Evolutionary conservation across 2,329 filamentous ascomycete genomes (phyloP), one percentile per base, ranked within the genome.

Genomic region (Talaromyces sp.): DNA sequence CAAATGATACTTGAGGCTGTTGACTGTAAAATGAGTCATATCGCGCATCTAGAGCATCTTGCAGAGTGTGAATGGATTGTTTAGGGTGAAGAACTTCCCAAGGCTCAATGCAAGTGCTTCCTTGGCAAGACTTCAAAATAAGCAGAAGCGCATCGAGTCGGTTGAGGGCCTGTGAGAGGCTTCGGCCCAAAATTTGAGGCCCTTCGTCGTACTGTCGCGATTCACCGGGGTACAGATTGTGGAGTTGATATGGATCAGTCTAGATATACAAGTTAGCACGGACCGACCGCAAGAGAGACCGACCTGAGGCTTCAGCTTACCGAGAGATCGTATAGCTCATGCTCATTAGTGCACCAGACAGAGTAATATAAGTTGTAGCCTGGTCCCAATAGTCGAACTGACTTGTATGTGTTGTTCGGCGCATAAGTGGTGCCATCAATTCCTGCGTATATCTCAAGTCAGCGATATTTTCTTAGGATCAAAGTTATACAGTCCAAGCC

Each of bases 271-370:
- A 22, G 7, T 33, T 46, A 41, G 40, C 20, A 11, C n/a, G 11
- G 4, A 6, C 10, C 9, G 4, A 17, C 5, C 1, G 9, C 16
- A 2, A 27, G 14, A 5, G 10, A 16, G 7, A n/a, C n/a, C n/a
- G n/a, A n/a, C n/a, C n/a, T 17, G 6, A 16, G 29, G 10, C 9
- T 2, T 13, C 9, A 39, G 48, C 62, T 47, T 52, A 72, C 70
- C 16, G 55, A 65, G 3, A 75, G 57, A 49, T 76, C 70, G 33
- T 76, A 76, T 0, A 75, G 57, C 35, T 76, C 70, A 43, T 75
- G 73, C 51, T 75, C 72, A 16, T 70, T 69, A 37, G 56, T 73
- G 54, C 73, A 75, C 70, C 72, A 75, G 3, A 76, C 71, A 0
- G 70, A 70, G 53, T 75, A 76, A 49, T 73, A 75, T 2, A 76